Evolutionary conservation across 2,329 filamentous ascomycete species (phyloP).

Genomic region (Allantophomopsis cytisporea): DNA sequence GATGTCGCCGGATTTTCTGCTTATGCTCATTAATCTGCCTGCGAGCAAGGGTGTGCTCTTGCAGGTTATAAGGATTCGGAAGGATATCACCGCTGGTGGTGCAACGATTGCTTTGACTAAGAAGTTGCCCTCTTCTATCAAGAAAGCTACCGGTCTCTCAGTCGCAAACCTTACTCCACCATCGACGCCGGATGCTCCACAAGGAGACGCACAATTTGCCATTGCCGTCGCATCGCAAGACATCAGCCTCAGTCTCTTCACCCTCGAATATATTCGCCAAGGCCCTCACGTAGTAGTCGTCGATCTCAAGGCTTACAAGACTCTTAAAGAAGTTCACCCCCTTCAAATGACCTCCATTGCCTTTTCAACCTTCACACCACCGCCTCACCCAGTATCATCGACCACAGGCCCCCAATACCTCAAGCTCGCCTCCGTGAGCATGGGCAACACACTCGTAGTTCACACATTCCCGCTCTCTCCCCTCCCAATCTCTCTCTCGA

Average conservation of each 20-base stretch:
- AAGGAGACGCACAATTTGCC: slow-evolving; percentile 60
- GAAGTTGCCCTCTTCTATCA: slow-evolving; percentile 52
- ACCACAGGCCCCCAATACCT: slow-evolving; percentile 14
- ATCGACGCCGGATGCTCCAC: slow-evolving; percentile 29
- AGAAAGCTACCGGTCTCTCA: slow-evolving; percentile 66
- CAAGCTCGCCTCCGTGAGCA: slow-evolving; percentile 18
- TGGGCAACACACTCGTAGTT: slow-evolving; percentile 19
- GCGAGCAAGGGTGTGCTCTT: slow-evolving; percentile 42
- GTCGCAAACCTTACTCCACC: slow-evolving; percentile 52
- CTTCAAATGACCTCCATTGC: slow-evolving; percentile 43
- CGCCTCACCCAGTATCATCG: slow-evolving; percentile 12
- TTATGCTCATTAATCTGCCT: slow-evolving; percentile 44
- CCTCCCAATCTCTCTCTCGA: slow-evolving; percentile 14
- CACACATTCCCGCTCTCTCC: slow-evolving; percentile 19
- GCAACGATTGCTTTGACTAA: slow-evolving; percentile 36
- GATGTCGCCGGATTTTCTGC: slow-evolving; percentile 40
- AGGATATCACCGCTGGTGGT: slow-evolving; percentile 14
- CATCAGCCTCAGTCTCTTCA: slow-evolving; percentile 64
- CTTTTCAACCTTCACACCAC: slow-evolving; percentile 31
- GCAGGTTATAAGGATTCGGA: slow-evolving; percentile 33
- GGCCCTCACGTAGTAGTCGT: slow-evolving; percentile 32
- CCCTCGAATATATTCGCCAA: slow-evolving; percentile 51
- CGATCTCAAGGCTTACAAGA: slow-evolving; percentile 36
- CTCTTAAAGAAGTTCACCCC: slow-evolving; percentile 39
- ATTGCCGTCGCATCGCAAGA: slow-evolving; percentile 73